These are phyloP conservation scores for Calonectria crousiana DNA, from an alignment of 2,329 filamentous ascomycete genomes.

Conservation along the genomic window DNA sequence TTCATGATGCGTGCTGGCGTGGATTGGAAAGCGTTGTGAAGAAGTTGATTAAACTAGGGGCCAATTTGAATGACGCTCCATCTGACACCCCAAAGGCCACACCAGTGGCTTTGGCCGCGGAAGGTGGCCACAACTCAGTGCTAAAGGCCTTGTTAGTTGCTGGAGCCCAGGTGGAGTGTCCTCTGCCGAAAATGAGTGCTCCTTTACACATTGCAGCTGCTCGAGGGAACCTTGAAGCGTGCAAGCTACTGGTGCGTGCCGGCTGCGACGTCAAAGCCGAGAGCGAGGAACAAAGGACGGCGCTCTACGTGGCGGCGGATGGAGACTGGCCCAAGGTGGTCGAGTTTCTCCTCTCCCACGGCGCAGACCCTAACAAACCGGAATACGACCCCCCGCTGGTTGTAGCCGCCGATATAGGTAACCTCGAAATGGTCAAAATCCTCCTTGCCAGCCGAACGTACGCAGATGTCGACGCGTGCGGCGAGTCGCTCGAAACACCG, in stretches of 20 bases:
- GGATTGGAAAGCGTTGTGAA: conserved; percentile 29
- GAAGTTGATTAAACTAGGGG: conserved; percentile 28
- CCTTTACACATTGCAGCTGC: conserved; percentile 30
- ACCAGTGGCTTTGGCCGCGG: conserved; percentile 30
- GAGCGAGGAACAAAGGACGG: conserved; percentile 10
- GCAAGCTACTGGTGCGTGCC: conserved; percentile 23
- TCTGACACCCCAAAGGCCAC: conserved; percentile 27
- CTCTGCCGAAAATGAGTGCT: conserved; percentile 4
- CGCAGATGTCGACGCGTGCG: conserved; percentile 23
- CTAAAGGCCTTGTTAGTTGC: conserved; percentile 26
- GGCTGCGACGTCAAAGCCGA: conserved; percentile 30
- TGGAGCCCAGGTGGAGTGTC: conserved; percentile 29
- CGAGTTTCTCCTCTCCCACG: conserved; percentile 25
- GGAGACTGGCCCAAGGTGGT: conserved; percentile 15
- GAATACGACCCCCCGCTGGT: conserved; percentile 26
- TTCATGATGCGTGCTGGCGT: conserved; percentile 31
- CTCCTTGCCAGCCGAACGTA: conserved; percentile 23
- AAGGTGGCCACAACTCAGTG: conserved; percentile 19
- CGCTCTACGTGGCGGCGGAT: conserved; percentile 29
- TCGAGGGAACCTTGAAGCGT: conserved; percentile 22
- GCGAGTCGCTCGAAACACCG: conserved; percentile 21
- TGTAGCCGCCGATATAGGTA: conserved; percentile 30
- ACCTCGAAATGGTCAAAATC: conserved; percentile 19
- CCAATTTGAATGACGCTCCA: conserved; percentile 31
- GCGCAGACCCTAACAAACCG: conserved; percentile 30